Conservation (phyloP, 2,329 filamentous ascomycete genomes). For the Fusarium brevicatenulatum region DNA sequence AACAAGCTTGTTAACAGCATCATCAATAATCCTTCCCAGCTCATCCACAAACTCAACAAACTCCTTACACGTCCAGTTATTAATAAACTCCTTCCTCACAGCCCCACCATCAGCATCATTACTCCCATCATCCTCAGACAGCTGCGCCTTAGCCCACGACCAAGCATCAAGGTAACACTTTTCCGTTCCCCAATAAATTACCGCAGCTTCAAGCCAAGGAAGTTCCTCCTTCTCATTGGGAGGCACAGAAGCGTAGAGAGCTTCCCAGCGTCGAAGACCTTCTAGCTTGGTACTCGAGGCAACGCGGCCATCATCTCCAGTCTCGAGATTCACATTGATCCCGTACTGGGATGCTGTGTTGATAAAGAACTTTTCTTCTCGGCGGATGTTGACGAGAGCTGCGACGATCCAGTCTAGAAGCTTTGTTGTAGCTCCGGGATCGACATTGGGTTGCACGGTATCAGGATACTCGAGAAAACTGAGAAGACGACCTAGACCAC, state of each 20-base stretch:
- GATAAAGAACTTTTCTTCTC: constrained; percentile 75
- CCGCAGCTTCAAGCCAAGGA: constrained; percentile 70
- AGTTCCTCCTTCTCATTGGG: constrained; percentile 57
- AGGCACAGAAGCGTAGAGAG: constrained; percentile 65
- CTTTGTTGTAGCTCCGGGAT: constrained; percentile 58
- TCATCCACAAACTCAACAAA: constrained; percentile 69
- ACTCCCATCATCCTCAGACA: constrained; percentile 34
- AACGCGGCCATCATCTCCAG: constrained; percentile 38
- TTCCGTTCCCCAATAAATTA: constrained; percentile 83
- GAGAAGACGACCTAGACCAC: constrained; percentile 72
- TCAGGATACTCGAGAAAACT: constrained; percentile 67
- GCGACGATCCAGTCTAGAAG: constrained; percentile 71
- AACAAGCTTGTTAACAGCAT: constrained; percentile 56
- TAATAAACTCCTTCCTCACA: constrained; percentile 71
- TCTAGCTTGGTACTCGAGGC: constrained; percentile 49
- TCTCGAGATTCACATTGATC: constrained; percentile 58
- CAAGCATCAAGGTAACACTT: constrained; percentile 70
- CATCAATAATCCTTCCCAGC: constrained; percentile 66
- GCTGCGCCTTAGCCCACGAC: constrained; percentile 59
- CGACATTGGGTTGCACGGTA: constrained; percentile 5
- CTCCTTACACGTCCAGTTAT: constrained; percentile 72
- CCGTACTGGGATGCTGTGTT: constrained; percentile 69
- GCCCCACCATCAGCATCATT: constrained; percentile 73
- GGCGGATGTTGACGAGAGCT: constrained; percentile 72
- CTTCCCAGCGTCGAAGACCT: constrained; percentile 52